Percentiles rank a stretch among this genome's conserved stretches.
These are phyloP conservation scores for Aurantiochytrium sp. DNA, from an alignment of 108 stramenopile species.

Conservation along the genomic window DNA sequence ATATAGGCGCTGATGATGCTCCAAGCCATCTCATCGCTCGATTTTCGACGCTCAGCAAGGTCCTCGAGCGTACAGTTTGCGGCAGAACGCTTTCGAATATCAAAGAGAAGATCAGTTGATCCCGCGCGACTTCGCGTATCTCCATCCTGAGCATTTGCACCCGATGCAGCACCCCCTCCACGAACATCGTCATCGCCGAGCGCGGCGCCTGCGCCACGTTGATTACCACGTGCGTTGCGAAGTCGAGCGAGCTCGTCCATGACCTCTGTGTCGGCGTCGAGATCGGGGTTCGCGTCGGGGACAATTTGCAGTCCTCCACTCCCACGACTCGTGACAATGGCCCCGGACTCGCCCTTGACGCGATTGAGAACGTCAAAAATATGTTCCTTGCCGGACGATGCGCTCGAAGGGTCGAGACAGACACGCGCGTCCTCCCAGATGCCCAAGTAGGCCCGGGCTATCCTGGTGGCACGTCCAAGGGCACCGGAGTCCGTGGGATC, in stretches of 20 bases:
- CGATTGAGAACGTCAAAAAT: slow-evolving; percentile 16
- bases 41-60: slow-evolving; percentile 3
- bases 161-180: background rate
- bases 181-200: background rate
- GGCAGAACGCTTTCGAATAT: background rate
- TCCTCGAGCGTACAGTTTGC: background rate
- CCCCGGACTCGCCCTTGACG: background rate
- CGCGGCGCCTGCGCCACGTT: background rate
- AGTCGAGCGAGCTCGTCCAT: background rate
- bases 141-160: background rate
- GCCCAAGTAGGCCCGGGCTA: background rate
- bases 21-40: background rate
- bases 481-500: background rate
- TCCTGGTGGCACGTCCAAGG: background rate
- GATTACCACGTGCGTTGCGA: background rate
- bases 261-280: background rate
- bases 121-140: background rate
- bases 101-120: background rate
- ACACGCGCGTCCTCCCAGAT: slow-evolving; percentile 9
- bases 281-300: background rate
- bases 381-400: background rate
- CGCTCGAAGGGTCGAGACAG: slow-evolving; percentile 6
- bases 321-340: background rate
- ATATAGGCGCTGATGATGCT: background rate
- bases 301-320: background rate